Base-by-base conservation (phyloP, 345 rosid genomes). In the Citrus unshiu region DNA sequence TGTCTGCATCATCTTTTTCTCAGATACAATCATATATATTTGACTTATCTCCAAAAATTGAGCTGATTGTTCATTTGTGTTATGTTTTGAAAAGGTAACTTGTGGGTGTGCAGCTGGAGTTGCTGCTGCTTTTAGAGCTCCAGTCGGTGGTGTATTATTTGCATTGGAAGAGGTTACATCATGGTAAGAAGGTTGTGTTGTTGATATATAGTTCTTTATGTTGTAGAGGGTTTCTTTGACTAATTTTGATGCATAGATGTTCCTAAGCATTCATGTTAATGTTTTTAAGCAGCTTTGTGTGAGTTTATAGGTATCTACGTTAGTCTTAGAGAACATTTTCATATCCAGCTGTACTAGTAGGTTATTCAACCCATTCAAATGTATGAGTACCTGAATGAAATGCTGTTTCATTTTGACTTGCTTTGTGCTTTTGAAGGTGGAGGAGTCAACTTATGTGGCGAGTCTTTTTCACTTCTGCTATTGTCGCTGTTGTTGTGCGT, bases 61-160 rank as follows among this genome's bases (percentile, higher is more conserved):
- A 70, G 46, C 83, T 78, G 68, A 72, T 79, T 72, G 40, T 85
- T 83, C 63, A 59, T 57, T 77, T 81, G 56, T 84, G 27, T 85
- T 63, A 89, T 88, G 75, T 85, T 85, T 83, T 86, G 87, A 83
- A 88, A 87, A 96, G 99, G 99, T 96, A 77, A 94, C 99, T 59
- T 96, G 99, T 87, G 99, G 99, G 56, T 94, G 98, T 91, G 98
- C 99, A 79, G 97, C 99, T 81, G 98, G 99, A 80, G 98, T 95
- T 79, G 93, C 98, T 80, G 99, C 98, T 61, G 99, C 98, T 75
- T 96, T 96, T 90, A 91, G 99, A 91, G 97, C 99, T 85, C 98
- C 97, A 5, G 97, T 96, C 85, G 99, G 99, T n/a, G 99, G 99
- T 69, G 98, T 96, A 75, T 84, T 96, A 70, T 96, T 96, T 90